These are phyloP conservation scores for Corylus avellana DNA, from an alignment of 306 rosid genomes.

Conservation along the genomic window DNA sequence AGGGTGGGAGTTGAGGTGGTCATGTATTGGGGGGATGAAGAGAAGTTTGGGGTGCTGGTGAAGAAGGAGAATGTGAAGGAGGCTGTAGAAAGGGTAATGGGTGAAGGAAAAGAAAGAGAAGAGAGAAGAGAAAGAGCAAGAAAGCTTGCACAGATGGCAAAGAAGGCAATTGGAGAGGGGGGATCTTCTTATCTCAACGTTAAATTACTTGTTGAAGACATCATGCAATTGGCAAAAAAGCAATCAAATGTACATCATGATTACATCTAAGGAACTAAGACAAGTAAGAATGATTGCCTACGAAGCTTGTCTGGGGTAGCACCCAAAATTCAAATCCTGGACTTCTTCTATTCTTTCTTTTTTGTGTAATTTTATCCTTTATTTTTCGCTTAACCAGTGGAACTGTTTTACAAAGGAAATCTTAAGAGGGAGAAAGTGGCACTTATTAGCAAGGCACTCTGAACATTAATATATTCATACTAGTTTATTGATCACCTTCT, in stretches of 20 bases:
- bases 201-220: constrained; percentile 36
- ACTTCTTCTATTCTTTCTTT: too few relatives aligned
- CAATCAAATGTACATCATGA: not conserved
- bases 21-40: constrained; percentile 41
- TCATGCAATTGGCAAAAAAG: not conserved
- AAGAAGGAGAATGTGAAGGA: constrained; percentile 36
- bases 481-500: too few relatives aligned
- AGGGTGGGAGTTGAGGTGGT: constrained; percentile 35
- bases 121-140: constrained; percentile 41
- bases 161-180: constrained; percentile 37
- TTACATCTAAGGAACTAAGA: too few relatives aligned
- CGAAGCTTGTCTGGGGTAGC: too few relatives aligned
- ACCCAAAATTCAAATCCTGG: too few relatives aligned
- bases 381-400: too few relatives aligned
- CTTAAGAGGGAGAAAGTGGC: too few relatives aligned
- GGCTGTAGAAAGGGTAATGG: constrained; percentile 50
- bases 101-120: constrained; percentile 32
- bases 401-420: too few relatives aligned
- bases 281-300: too few relatives aligned
- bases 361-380: too few relatives aligned
- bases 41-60: constrained; percentile 29
- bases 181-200: constrained; percentile 55
- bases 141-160: constrained; percentile 40
- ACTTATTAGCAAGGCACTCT: too few relatives aligned
- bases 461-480: too few relatives aligned